Evolutionary conservation across 176 grass and related monocot genomes (phyloP), one percentile per base, ranked within the genome.

Genomic region (Chrysopogon serrulatus): DNA sequence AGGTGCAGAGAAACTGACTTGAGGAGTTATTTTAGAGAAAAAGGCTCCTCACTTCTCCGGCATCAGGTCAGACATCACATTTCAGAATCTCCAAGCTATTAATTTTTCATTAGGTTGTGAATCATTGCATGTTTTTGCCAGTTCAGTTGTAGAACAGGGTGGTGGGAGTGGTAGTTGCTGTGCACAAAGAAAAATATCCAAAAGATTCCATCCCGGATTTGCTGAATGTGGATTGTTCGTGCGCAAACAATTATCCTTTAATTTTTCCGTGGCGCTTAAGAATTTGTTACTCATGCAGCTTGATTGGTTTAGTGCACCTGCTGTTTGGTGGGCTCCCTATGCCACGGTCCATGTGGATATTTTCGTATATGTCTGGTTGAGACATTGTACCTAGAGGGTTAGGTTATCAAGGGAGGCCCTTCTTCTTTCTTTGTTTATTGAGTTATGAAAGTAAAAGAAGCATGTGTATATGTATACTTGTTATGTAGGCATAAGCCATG

Each of bases 1-100:
- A 88, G 80, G 65, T 88, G 75, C 86, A 88, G 74, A 72, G 66
- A 40, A 88, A 88, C 80, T 79, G 80, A 84, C 80, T 84, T 77
- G 18, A 54, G 0, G 24, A 44, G 26, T 33, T 70, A 65, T 65
- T 75, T 65, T 48, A 45, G 28, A 48, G 30, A 49, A 77, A 69
- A 68, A 0, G 43, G 77, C 30, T 40, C 47, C 41, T 71, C 65
- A 15, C 26, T 57, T 70, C 34, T 77, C 59, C 60, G 73, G 69
- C 85, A 79, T 84, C 77, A 85, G 82, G 71, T 81, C 77, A 85
- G 82, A 63, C 49, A 85, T 63, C 87, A 81, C 72, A 47, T 76
- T 76, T 85, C 63, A 68, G 87, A 89, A 84, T 89, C 82, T 85
- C 70, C 3, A 31, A 73, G 37, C 60, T 80, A 8, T 80, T 76